Evolutionary conservation across 108 stramenopile genomes (phyloP).

Genomic region (Phaeodactylum tricornutum): DNA sequence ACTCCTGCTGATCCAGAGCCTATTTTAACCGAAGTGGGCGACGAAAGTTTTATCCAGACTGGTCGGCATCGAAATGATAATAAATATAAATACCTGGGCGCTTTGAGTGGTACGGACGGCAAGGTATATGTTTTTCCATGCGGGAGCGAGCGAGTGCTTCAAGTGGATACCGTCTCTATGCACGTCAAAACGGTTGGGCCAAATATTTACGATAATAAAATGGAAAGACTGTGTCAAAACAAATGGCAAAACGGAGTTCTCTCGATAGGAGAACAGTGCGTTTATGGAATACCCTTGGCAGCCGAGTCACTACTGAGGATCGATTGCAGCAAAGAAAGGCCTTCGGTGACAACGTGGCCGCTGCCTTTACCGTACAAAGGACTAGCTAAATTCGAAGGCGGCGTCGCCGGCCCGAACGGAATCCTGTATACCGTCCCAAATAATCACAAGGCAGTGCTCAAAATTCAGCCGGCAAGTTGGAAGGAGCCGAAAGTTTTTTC

Average conservation of each 20-base stretch:
- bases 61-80: constrained; percentile 74
- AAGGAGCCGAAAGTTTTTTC: not conserved
- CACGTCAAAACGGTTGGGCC: constrained; percentile 45
- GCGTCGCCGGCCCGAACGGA: constrained; percentile 55
- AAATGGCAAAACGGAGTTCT: constrained; percentile 87
- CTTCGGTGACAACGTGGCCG: constrained; percentile 52
- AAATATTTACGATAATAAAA: constrained; percentile 34
- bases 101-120: constrained; percentile 57
- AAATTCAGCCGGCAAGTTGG: constrained; percentile 46
- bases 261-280: constrained; percentile 41
- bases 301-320: constrained; percentile 64
- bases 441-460: constrained; percentile 64
- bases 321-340: constrained; percentile 4
- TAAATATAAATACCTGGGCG: constrained; percentile 83
- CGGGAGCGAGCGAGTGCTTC: constrained; percentile 64
- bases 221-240: constrained; percentile 66
- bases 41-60: constrained; percentile 18
- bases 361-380: constrained; percentile 29
- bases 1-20: constrained; percentile 21
- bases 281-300: constrained; percentile 75
- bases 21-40: constrained; percentile 5
- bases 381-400: constrained; percentile 73
- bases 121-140: constrained; percentile 73
- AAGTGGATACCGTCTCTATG: constrained; percentile 38
- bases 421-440: constrained; percentile 57